These are phyloP conservation scores for Talaromyces atroroseus DNA, from an alignment of 2,329 filamentous ascomycete species.

Conservation along the genomic window DNA sequence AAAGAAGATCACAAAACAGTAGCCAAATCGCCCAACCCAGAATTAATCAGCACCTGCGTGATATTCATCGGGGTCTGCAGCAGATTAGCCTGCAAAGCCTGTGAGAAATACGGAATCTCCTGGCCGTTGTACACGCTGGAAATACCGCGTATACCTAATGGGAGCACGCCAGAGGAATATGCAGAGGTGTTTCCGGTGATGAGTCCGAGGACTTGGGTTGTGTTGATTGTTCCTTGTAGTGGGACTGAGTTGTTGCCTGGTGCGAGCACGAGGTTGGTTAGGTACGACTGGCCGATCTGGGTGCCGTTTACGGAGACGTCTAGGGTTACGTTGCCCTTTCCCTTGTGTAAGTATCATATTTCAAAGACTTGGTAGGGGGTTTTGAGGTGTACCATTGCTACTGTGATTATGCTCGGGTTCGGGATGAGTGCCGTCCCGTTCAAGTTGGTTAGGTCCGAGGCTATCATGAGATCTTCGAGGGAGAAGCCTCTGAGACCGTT, in stretches of 20 bases:
- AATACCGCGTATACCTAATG: conserved; percentile 48
- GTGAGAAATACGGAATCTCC: conserved; percentile 50
- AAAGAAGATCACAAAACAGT: neutral
- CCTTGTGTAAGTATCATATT: neutral
- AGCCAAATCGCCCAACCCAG: neutral
- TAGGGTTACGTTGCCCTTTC: conserved; percentile 51
- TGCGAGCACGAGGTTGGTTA: conserved; percentile 47
- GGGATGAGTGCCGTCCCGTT: conserved; percentile 52
- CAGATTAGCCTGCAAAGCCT: conserved; percentile 44
- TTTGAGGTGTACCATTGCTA: conserved; percentile 44
- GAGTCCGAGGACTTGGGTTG: conserved; percentile 30
- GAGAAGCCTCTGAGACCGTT: conserved; percentile 51
- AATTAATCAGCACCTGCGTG: conserved; percentile 22
- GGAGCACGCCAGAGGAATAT: conserved; percentile 46
- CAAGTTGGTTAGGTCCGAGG: conserved; percentile 48
- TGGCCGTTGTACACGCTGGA: conserved; percentile 45
- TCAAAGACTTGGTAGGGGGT: neutral
- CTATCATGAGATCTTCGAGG: conserved; percentile 45
- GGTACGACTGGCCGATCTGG: conserved; percentile 45
- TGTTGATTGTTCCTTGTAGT: conserved; percentile 47
- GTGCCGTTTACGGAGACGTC: conserved; percentile 45
- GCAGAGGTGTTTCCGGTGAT: conserved; percentile 22
- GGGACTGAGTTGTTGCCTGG: conserved; percentile 51
- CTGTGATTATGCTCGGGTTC: conserved; percentile 55
- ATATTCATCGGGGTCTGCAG: conserved; percentile 45